A percentile compares a stretch with the other conserved stretches of the same genome.
Evolutionary conservation across 2,329 filamentous ascomycete genomes (phyloP).

Genomic region (Colletotrichum noveboracense): DNA sequence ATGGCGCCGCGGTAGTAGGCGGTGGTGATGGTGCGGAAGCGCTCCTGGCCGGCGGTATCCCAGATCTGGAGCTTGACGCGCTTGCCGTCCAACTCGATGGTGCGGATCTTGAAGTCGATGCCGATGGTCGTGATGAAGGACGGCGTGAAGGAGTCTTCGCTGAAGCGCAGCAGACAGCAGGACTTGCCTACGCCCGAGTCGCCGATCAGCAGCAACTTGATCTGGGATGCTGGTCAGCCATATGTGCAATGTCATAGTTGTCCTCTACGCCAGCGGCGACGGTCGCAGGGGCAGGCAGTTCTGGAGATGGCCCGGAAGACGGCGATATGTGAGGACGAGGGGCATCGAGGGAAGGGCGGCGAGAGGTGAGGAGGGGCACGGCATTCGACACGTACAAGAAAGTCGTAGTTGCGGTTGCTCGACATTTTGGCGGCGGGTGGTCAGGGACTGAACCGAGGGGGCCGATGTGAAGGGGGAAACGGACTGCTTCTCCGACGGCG

Average conservation of each 20-base stretch:
- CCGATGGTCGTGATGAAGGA: conserved; percentile 99
- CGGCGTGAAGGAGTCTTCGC: conserved; percentile 95
- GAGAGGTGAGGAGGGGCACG: conserved; percentile 23
- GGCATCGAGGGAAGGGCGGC: not conserved
- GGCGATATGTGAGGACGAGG: not conserved
- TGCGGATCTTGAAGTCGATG: conserved; percentile 99
- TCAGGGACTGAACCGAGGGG: conserved; percentile 18
- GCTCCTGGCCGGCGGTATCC: conserved; percentile 98
- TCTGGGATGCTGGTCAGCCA: conserved; percentile 56
- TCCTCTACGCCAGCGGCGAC: conserved; percentile 16
- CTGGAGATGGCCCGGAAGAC: not conserved
- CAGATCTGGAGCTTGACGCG: conserved; percentile 99
- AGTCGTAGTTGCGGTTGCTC: conserved; percentile 98
- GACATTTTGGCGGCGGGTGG: conserved; percentile 70
- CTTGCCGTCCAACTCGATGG: conserved; percentile 98
- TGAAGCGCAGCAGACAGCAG: conserved; percentile 95
- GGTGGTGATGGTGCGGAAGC: conserved; percentile 98
- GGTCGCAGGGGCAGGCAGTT: not conserved
- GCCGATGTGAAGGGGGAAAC: not conserved
- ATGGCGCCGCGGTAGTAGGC: conserved; percentile 98
- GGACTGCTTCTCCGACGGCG: not conserved
- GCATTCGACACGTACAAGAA: conserved; percentile 73
- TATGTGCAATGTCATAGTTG: conserved; percentile 22
- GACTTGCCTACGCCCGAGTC: conserved; percentile 97
- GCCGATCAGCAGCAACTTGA: conserved; percentile 95